These are phyloP conservation scores for Wallacemonas sp. DNA, from an alignment of 208 protist species.

Conservation along the genomic window DNA sequence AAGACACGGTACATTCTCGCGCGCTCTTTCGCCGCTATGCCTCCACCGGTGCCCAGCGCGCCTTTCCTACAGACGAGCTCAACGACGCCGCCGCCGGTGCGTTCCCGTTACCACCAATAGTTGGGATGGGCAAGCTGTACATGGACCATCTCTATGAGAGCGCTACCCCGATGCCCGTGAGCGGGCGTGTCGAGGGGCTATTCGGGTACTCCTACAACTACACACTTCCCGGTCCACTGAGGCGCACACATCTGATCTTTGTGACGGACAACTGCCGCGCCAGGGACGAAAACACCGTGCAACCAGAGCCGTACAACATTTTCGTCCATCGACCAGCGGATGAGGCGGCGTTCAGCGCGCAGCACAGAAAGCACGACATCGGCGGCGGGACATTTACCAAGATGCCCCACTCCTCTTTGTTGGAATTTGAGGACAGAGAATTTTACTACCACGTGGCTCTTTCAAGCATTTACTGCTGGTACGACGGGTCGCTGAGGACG, in stretches of 20 bases:
- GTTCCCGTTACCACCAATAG: neutral
- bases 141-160: neutral
- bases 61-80: neutral
- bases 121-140: conserved; percentile 3
- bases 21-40: neutral
- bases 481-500: neutral
- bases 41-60: neutral
- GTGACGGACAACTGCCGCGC: neutral
- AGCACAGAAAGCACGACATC: neutral
- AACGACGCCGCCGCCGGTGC: neutral
- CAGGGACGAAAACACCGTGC: neutral
- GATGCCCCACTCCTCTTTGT: neutral
- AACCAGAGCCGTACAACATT: neutral
- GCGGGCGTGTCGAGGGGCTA: neutral
- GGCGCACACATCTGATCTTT: neutral
- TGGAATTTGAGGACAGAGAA: neutral
- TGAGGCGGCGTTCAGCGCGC: neutral
- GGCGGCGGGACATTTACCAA: neutral
- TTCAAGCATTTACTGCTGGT: neutral
- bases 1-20: conserved; percentile 5
- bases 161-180: neutral
- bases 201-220: conserved; percentile 1
- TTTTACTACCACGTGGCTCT: neutral
- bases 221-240: neutral
- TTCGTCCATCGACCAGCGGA: neutral